Evolutionary conservation across 2,329 filamentous ascomycete genomes (phyloP).

Genomic region (Penicillium sp.): DNA sequence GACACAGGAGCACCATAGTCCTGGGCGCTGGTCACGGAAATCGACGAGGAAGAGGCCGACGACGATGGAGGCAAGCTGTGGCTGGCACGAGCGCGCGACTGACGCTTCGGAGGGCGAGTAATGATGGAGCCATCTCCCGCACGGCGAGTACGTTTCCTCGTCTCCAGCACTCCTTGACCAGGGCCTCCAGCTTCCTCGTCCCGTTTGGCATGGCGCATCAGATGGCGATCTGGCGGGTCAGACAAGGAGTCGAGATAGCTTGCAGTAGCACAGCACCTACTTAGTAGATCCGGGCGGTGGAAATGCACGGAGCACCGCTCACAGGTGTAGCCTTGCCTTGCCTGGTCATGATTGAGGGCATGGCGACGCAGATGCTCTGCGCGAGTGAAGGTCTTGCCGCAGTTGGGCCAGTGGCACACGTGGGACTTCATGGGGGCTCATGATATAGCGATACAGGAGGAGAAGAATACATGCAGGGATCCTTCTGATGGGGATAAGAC

Average conservation of each 20-base stretch:
- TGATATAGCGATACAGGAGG: too few species aligned
- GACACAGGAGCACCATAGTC: constrained; percentile 21
- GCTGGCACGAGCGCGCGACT: constrained; percentile 29
- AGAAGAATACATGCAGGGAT: too few species aligned
- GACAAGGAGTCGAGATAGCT: too few species aligned
- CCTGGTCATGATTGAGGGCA: constrained; percentile 47
- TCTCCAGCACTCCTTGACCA: constrained; percentile 42
- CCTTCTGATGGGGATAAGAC: too few species aligned
- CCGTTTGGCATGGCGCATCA: constrained; percentile 40
- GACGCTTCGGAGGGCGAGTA: too few species aligned
- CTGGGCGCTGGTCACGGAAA: too few species aligned
- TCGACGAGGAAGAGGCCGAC: too few species aligned
- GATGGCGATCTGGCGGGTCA: too few species aligned
- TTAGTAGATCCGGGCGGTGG: constrained; percentile 51
- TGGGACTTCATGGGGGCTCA: too few species aligned
- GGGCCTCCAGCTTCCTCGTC: constrained; percentile 45
- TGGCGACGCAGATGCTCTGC: constrained; percentile 53
- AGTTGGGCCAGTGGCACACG: constrained; percentile 10
- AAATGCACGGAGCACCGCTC: constrained; percentile 53
- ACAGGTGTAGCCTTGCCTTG: constrained; percentile 46
- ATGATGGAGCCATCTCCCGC: constrained; percentile 43
- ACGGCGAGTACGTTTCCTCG: constrained; percentile 43
- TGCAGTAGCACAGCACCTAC: constrained; percentile 40
- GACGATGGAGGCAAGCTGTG: too few species aligned
- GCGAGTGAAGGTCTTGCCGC: constrained; percentile 43